These are phyloP conservation scores for Trichoderma oligosporum DNA, from an alignment of 2,329 filamentous ascomycete genomes.

Conservation along the genomic window DNA sequence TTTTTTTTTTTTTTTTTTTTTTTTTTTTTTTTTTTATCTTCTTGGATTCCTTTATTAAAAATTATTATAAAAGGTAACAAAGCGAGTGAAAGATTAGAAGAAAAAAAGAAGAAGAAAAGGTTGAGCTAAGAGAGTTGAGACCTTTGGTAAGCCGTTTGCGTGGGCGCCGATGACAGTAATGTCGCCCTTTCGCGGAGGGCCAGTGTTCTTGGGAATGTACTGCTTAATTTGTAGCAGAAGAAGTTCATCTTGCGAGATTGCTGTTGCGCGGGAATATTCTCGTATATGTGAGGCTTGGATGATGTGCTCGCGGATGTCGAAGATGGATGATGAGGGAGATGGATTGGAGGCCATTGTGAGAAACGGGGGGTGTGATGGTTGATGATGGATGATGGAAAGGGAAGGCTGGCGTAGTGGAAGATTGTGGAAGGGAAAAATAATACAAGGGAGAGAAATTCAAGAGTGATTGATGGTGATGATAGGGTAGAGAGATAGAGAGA, in stretches of 20 bases:
- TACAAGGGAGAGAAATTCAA: too few relatives aligned
- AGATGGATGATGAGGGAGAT: slow-evolving; percentile 33
- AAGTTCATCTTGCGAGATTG: slow-evolving; percentile 68
- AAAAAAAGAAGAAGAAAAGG: too few relatives aligned
- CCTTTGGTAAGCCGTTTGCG: slow-evolving; percentile 91
- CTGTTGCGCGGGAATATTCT: slow-evolving; percentile 72
- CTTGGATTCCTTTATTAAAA: too few relatives aligned
- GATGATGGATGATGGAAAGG: not conserved
- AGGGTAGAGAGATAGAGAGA: too few relatives aligned
- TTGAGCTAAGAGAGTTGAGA: slow-evolving; percentile 30
- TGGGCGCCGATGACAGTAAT: slow-evolving; percentile 83
- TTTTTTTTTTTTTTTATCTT: too few relatives aligned
- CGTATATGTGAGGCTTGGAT: slow-evolving; percentile 74
- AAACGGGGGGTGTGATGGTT: not conserved
- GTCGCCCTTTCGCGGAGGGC: slow-evolving; percentile 64
- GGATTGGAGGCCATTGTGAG: not conserved
- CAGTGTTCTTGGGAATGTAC: slow-evolving; percentile 74
- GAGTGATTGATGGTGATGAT: too few relatives aligned
- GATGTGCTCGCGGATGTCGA: slow-evolving; percentile 69
- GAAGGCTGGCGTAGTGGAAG: too few relatives aligned
- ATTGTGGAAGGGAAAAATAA: too few relatives aligned
- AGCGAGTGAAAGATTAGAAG: not conserved
- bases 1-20: too few relatives aligned
- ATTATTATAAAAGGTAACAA: not conserved
- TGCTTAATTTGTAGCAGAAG: slow-evolving; percentile 78